Conservation (phyloP, 495 filamentous ascomycete species). For the Ascobolus immersus region DNA sequence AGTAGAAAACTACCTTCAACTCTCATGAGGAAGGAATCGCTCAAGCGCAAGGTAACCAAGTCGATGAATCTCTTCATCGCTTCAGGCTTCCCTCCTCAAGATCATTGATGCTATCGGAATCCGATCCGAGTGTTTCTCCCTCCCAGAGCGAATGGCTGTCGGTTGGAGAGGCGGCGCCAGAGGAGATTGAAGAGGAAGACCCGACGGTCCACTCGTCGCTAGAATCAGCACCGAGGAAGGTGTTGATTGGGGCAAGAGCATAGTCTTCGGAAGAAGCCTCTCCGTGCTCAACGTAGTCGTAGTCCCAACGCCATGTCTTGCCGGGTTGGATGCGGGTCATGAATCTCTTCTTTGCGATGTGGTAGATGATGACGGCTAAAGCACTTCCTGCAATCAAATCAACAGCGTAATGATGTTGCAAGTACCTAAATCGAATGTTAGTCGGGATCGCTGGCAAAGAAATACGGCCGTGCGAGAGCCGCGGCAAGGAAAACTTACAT, state of each 20-base stretch:
- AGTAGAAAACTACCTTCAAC: no score
- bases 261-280: slow-evolving; percentile 29
- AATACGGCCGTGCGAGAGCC: neutral
- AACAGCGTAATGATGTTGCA: slow-evolving; percentile 87
- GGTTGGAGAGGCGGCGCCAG: slow-evolving; percentile 32
- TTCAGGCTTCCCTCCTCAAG: no score
- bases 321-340: slow-evolving; percentile 54
- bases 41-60: no score
- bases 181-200: slow-evolving; percentile 43
- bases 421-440: slow-evolving; percentile 24
- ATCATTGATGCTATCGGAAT: no score
- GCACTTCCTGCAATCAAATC: slow-evolving; percentile 61
- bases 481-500: slow-evolving; percentile 24
- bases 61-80: no score
- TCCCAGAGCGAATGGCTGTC: slow-evolving; percentile 35
- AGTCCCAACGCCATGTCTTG: slow-evolving; percentile 80
- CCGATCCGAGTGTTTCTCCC: slow-evolving; percentile 30
- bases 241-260: slow-evolving; percentile 28
- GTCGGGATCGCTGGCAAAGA: no score
- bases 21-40: no score
- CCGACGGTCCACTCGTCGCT: slow-evolving; percentile 51
- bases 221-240: slow-evolving; percentile 12
- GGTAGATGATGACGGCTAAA: slow-evolving; percentile 54
- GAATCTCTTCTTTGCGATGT: slow-evolving; percentile 51
- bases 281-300: slow-evolving; percentile 74